Percentiles rank a stretch among this genome's conserved stretches.
Conservation (phyloP, 2,329 filamentous ascomycete genomes). For the Fusarium sp. region DNA sequence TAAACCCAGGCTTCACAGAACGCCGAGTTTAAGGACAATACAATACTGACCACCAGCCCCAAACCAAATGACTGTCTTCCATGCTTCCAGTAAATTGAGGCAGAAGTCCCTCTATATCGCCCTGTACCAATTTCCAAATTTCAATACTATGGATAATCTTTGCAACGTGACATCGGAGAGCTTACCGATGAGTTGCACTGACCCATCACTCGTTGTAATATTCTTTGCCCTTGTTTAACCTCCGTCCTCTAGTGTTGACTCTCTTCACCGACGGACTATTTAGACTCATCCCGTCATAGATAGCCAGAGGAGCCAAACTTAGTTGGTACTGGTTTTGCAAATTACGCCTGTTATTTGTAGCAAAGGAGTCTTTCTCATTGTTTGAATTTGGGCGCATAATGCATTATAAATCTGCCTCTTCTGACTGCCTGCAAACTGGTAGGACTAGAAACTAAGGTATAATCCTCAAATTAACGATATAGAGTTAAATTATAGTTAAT, state of each 20-base stretch:
- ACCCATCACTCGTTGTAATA: neutral
- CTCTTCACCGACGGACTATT: no score
- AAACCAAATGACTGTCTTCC: rapidly evolving
- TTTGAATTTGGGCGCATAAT: no score
- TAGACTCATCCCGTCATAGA: neutral
- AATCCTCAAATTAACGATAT: neutral
- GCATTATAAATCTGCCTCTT: no score
- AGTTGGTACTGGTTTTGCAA: neutral
- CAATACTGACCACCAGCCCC: no score
- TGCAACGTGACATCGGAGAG: neutral
- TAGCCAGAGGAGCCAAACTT: neutral
- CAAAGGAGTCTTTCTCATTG: no score
- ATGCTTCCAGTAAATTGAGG: rapidly evolving
- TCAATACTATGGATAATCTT: no score
- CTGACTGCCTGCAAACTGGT: no score
- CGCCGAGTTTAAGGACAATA: no score
- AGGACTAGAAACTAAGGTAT: no score
- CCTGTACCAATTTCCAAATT: neutral
- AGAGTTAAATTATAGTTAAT: neutral
- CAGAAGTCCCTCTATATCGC: rapidly evolving
- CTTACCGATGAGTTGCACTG: neutral
- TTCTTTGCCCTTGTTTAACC: neutral
- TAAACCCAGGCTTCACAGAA: neutral
- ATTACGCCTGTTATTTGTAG: no score
- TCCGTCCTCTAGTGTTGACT: neutral